Conservation (phyloP, 345 rosid species). For the Acer yangbiense region DNA sequence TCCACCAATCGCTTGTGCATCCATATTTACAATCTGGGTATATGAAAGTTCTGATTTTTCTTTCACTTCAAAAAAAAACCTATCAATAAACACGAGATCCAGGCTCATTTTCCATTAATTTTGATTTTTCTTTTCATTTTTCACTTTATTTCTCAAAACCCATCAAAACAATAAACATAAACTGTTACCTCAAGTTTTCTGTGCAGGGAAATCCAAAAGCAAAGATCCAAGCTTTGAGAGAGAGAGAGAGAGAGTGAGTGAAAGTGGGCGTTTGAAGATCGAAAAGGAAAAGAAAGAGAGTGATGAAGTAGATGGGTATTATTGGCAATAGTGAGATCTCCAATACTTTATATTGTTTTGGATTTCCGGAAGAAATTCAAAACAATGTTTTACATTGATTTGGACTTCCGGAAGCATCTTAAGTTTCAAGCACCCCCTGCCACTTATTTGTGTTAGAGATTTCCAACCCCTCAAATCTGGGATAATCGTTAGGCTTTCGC, state of each 20-base stretch:
- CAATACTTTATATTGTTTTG: no score
- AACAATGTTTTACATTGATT: no score
- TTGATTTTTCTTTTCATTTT: not conserved
- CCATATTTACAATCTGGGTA: not conserved
- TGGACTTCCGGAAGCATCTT: no score
- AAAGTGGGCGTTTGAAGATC: not conserved
- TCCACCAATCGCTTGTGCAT: not conserved
- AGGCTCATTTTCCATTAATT: not conserved
- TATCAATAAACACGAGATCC: not conserved
- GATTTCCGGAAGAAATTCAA: no score
- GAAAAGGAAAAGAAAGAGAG: not conserved
- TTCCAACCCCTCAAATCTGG: no score
- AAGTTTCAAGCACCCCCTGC: no score
- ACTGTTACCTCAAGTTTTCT: not conserved
- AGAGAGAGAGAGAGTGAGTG: not conserved
- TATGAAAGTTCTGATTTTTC: not conserved
- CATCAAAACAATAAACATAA: not conserved
- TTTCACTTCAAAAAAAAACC: not conserved
- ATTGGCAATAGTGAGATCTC: no score
- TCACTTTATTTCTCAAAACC: not conserved
- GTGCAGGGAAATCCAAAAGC: constrained; percentile 2
- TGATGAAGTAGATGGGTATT: not conserved
- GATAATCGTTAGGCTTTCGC: no score
- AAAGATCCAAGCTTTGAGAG: not conserved
- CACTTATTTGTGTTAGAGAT: no score